phyloP scores from a whole-genome alignment of 2,329 filamentous ascomycete genomes.

The Ophiostoma montium region DNA sequence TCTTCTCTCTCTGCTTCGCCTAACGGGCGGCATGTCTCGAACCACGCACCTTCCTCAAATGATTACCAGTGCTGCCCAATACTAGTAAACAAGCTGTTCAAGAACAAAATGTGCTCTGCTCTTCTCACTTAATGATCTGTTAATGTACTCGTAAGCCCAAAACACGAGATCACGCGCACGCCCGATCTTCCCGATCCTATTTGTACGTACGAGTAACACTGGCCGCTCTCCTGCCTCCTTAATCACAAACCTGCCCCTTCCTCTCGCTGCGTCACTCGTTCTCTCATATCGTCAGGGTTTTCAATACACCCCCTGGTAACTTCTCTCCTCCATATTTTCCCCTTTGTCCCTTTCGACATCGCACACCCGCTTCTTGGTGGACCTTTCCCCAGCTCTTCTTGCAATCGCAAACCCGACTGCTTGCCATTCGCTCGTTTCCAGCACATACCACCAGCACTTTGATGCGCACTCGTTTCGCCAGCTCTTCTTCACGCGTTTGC shows the following conservation, averaged over 20 bases:
- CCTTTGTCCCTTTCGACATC: too few species aligned
- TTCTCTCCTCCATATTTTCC: too few species aligned
- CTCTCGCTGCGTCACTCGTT: conserved; percentile 1
- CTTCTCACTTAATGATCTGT: too few species aligned
- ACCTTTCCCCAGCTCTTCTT: background rate
- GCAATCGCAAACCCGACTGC: background rate
- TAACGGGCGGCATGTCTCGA: too few species aligned
- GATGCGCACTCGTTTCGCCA: background rate
- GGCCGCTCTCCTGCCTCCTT: too few species aligned
- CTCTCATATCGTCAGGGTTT: background rate
- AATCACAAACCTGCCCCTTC: background rate
- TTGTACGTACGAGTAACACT: too few species aligned
- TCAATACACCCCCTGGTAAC: background rate
- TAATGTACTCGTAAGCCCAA: too few species aligned
- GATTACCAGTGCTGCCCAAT: background rate
- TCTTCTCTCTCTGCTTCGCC: too few species aligned
- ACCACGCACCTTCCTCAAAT: background rate
- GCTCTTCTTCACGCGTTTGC: background rate
- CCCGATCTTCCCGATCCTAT: too few species aligned
- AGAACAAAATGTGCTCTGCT: too few species aligned
- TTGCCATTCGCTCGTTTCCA: background rate
- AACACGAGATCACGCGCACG: too few species aligned
- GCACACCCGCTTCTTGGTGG: background rate
- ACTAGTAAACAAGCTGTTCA: too few species aligned
- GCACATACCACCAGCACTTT: background rate